phyloP scores from a whole-genome alignment of 2,329 filamentous ascomycete genomes.

The Beauveria sp. region DNA sequence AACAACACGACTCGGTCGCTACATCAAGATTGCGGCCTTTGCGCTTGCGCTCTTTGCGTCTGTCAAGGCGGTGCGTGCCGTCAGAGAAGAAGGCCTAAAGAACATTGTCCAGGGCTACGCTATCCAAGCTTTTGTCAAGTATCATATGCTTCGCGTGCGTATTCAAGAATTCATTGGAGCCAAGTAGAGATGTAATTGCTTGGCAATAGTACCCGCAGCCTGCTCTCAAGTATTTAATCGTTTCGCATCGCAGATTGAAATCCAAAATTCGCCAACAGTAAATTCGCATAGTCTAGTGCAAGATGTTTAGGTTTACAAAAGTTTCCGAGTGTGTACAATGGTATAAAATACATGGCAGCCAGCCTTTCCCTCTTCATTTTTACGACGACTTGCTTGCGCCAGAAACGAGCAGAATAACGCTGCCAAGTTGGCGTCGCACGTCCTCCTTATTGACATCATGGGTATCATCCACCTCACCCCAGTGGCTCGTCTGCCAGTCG shows the following conservation, averaged over 20 bases:
- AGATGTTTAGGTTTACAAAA: not conserved
- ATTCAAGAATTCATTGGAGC: not conserved
- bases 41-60: slow-evolving; percentile 1
- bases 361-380: not conserved
- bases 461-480: slow-evolving; percentile 97
- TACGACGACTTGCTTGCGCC: slow-evolving; percentile 35
- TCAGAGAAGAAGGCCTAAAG: slow-evolving; percentile 4
- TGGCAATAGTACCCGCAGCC: not conserved
- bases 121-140: slow-evolving; percentile 1
- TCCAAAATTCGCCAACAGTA: not conserved
- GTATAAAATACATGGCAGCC: not conserved
- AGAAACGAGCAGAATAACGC: slow-evolving; percentile 72
- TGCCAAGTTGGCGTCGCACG: slow-evolving; percentile 77
- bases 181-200: not conserved
- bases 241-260: not conserved
- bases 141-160: slow-evolving; percentile 6
- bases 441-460: slow-evolving; percentile 96
- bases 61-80: not conserved
- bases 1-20: not conserved
- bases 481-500: slow-evolving; percentile 78
- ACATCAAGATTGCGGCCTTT: slow-evolving; percentile 1
- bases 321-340: slow-evolving; percentile 1
- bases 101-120: slow-evolving; percentile 2
- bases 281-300: not conserved
- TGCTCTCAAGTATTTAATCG: too few relatives aligned